Evolutionary conservation across 192 early-diverging fungal species (phyloP).

Genomic region (Coemansia sp.): DNA sequence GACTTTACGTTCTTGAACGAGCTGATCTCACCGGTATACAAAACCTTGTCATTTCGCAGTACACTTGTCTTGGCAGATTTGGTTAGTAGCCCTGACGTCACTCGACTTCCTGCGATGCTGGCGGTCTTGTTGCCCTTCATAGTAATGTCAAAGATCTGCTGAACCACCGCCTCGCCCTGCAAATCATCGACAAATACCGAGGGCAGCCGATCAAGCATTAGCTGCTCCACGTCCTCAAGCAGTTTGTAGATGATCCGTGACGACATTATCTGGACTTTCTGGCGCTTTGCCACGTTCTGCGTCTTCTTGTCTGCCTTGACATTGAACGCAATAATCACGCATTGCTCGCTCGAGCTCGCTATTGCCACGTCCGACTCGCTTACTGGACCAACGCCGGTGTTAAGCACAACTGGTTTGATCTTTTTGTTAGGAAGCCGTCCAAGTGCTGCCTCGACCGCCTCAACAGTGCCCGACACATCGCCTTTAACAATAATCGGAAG

Average conservation of each 20-base stretch:
- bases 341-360: slow-evolving; percentile 60
- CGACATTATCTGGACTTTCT: slow-evolving; percentile 64
- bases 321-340: slow-evolving; percentile 84
- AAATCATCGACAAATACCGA: slow-evolving; percentile 75
- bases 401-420: slow-evolving; percentile 70
- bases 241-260: slow-evolving; percentile 91
- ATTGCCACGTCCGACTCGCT: slow-evolving; percentile 83
- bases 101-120: slow-evolving; percentile 80
- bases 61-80: slow-evolving; percentile 64
- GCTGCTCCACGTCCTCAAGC: slow-evolving; percentile 84
- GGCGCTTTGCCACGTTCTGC: slow-evolving; percentile 57
- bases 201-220: slow-evolving; percentile 72
- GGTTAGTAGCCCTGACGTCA: slow-evolving; percentile 71
- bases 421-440: slow-evolving; percentile 76
- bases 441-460: slow-evolving; percentile 79
- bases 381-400: slow-evolving; percentile 81
- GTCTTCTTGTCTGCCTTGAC: slow-evolving; percentile 80
- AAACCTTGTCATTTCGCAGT: slow-evolving; percentile 62
- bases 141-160: slow-evolving; percentile 82
- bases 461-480: slow-evolving; percentile 92
- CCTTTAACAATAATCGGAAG: slow-evolving; percentile 55
- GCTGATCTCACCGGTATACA: slow-evolving; percentile 60
- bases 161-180: slow-evolving; percentile 84
- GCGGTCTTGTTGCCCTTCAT: slow-evolving; percentile 66
- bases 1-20: slow-evolving; percentile 86